A percentile compares a stretch with the other conserved stretches of the same genome.
Evolutionary conservation across 202 grass and related monocot species (phyloP).

Genomic region (Brachypodium distachyon): DNA sequence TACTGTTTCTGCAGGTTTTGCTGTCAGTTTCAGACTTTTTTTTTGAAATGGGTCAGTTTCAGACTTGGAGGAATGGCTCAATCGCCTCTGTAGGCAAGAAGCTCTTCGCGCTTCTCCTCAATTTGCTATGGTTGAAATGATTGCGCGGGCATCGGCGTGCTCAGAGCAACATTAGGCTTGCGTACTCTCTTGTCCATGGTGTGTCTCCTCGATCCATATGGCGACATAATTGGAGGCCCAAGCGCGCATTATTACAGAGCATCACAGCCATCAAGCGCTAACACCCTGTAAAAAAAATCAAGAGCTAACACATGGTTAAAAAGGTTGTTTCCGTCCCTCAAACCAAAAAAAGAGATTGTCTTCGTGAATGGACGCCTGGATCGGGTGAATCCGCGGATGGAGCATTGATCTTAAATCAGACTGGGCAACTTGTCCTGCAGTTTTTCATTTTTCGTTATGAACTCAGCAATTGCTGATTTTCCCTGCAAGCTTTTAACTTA

Average conservation of each 20-base stretch:
- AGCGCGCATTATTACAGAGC: conserved; percentile 5
- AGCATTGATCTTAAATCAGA: too few relatives aligned
- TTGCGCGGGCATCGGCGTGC: conserved; percentile 41
- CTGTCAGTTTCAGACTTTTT: conserved; percentile 24
- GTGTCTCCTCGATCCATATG: conserved; percentile 32
- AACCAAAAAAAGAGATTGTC: too few relatives aligned
- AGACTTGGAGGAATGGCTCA: not conserved
- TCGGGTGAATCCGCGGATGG: too few relatives aligned
- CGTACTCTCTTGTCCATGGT: not conserved
- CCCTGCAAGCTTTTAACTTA: too few relatives aligned
- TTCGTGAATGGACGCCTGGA: too few relatives aligned
- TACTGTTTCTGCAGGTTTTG: not conserved
- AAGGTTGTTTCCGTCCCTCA: not conserved
- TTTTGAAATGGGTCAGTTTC: too few relatives aligned
- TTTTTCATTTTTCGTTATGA: too few relatives aligned
- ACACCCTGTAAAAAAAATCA: too few relatives aligned
- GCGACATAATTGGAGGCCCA: conserved; percentile 20
- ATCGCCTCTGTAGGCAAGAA: not conserved
- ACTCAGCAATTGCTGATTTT: too few relatives aligned
- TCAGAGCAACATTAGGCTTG: conserved; percentile 32
- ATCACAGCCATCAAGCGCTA: not conserved
- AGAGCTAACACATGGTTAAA: conserved; percentile 10
- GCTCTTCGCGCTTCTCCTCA: not conserved
- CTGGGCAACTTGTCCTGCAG: too few relatives aligned
- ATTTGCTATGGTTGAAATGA: conserved; percentile 28